Evolutionary conservation across 2,329 filamentous ascomycete species (phyloP).

Genomic region (Pyrenophora seminiperda): DNA sequence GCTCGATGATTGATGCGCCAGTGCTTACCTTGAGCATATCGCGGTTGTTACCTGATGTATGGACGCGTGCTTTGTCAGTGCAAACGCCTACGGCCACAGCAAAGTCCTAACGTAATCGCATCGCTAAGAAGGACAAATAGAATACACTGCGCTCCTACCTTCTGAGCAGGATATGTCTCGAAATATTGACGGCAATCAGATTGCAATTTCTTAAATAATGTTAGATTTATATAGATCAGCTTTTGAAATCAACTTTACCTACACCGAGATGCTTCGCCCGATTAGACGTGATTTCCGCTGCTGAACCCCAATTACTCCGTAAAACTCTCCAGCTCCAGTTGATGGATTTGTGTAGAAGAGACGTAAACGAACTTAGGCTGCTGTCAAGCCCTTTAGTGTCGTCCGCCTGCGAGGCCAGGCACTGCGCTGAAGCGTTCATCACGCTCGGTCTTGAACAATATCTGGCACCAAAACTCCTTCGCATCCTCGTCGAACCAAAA

Average conservation of each 20-base stretch:
- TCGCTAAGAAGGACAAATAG: neutral
- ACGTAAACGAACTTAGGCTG: neutral
- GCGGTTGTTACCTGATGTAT: neutral
- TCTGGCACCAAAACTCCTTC: conserved; percentile 97
- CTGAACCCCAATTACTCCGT: conserved; percentile 22
- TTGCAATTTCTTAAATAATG: conserved; percentile 7
- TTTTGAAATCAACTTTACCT: conserved; percentile 26
- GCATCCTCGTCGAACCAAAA: conserved; percentile 93
- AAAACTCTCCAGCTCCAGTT: neutral
- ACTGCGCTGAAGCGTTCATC: conserved; percentile 83
- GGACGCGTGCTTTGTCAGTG: neutral
- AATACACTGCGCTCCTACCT: neutral
- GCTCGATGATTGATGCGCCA: neutral
- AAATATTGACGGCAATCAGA: neutral
- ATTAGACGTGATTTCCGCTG: neutral
- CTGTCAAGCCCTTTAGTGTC: conserved; percentile 6
- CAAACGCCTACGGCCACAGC: neutral
- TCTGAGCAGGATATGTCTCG: neutral
- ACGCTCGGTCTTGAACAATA: conserved; percentile 97
- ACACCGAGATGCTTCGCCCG: conserved; percentile 16
- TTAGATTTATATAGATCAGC: conserved; percentile 22
- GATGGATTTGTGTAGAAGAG: neutral
- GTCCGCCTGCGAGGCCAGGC: conserved; percentile 63
- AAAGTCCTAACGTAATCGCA: neutral
- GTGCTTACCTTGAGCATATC: conserved; percentile 1